phyloP scores from a whole-genome alignment of 2,329 filamentous ascomycete genomes.

The Blastomyces gilchristii region DNA sequence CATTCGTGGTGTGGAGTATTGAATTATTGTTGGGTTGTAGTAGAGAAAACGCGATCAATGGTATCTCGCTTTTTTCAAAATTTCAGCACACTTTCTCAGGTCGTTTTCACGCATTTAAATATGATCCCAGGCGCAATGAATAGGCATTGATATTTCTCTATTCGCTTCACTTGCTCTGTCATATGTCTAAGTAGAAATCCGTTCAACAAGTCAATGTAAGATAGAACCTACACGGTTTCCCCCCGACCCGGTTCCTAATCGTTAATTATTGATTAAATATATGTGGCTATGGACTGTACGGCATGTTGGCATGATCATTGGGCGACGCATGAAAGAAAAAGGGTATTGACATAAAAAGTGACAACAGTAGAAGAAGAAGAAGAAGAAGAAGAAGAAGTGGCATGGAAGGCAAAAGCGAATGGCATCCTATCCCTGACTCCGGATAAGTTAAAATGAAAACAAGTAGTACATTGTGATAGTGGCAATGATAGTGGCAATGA shows the following conservation, averaged over 20 bases:
- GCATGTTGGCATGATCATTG: background rate
- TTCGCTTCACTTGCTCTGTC: background rate
- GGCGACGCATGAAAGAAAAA: constrained; percentile 3
- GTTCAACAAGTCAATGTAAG: background rate
- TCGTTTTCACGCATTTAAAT: background rate
- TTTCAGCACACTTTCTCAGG: no score
- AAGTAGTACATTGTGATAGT: background rate
- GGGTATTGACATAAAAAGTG: background rate
- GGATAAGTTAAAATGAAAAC: background rate
- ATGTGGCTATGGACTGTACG: background rate
- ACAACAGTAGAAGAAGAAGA: background rate
- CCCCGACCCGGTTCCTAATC: background rate
- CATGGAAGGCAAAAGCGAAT: background rate
- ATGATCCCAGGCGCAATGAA: background rate
- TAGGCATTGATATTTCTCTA: background rate
- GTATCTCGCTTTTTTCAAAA: background rate
- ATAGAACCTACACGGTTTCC: background rate
- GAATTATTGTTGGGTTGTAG: background rate
- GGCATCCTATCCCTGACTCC: background rate
- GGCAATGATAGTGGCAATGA: background rate
- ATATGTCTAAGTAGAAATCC: background rate
- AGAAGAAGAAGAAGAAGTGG: background rate
- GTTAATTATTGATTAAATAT: constrained; percentile 1
- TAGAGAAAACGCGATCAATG: background rate
- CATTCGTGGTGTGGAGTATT: constrained; percentile 30